Percentiles rank a stretch among this genome's conserved stretches.
phyloP scores from a whole-genome alignment of 78 protist species.

The Cyanophora paradoxa region DNA sequence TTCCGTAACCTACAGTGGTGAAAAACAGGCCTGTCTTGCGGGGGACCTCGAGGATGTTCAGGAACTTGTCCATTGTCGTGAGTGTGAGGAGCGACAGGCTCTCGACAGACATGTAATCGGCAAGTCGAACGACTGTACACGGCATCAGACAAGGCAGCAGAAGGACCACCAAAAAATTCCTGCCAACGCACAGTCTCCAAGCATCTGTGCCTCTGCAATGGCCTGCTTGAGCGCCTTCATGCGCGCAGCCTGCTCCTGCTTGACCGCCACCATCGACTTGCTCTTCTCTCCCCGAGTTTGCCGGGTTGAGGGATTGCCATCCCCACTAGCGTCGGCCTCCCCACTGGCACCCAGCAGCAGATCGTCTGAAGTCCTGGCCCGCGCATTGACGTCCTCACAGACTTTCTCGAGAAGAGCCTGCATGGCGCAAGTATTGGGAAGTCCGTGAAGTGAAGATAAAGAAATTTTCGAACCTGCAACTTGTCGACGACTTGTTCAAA shows the following conservation, averaged over 20 bases:
- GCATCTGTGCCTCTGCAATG: no score
- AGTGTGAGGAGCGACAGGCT: not conserved
- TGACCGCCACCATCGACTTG: constrained; percentile 32
- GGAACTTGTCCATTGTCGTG: not conserved
- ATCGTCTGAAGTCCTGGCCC: constrained; percentile 35
- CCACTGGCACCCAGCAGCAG: not conserved
- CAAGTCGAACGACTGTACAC: constrained; percentile 36
- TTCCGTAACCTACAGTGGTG: not conserved
- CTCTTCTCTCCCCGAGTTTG: constrained; percentile 13
- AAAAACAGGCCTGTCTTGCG: constrained; percentile 9
- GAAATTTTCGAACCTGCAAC: constrained; percentile 13
- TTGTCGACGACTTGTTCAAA: constrained; percentile 10
- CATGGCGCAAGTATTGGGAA: no score
- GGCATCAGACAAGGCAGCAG: no score
- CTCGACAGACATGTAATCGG: constrained; percentile 45
- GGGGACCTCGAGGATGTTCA: no score
- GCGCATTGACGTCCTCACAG: constrained; percentile 27
- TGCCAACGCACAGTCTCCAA: no score
- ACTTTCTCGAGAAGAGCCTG: constrained; percentile 12
- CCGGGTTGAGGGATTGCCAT: no score
- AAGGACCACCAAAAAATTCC: no score
- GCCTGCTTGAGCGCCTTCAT: not conserved
- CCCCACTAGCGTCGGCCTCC: not conserved
- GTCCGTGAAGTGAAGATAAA: constrained; percentile 5
- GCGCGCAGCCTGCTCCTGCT: not conserved